Base-by-base conservation (phyloP, 495 filamentous ascomycete genomes). In the Aspergillus wentii region DNA sequence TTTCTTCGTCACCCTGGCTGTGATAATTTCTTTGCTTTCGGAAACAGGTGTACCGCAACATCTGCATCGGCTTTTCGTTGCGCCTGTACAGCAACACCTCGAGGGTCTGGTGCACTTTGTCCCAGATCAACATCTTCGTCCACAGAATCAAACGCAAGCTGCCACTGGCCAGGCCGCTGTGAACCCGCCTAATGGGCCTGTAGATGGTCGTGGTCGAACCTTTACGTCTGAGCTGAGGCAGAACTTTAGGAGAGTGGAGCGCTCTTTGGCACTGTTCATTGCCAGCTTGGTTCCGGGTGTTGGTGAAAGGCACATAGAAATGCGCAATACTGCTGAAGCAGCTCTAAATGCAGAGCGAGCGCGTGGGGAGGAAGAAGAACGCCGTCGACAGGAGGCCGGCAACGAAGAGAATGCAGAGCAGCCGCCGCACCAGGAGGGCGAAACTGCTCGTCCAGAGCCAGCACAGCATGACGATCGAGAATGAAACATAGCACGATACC, bases 271-370 rank as follows among this genome's bases (percentile, higher is more conserved):
- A 10, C 65, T 95, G 20, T 91, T 95, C 49, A 57, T 95, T 23
- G 87, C 88, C 5, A 92, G 85, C 61, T 65, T 95, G 35, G 78
- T 87, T 19, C 89, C 89, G 0, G 89, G 89, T 6, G 71, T 95
- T 10, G 86, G 88, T 1, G 89, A 95, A 58, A 64, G 86, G 30
- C 84, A 92, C 51, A 86, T 94, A 30, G 71, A 74, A 41, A 81
- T 78, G 23, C 69, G 80, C 25, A 81, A 84, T 49, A 77, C 71
- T 3, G 76, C 78, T 6, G 80, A 79, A 46, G 70, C 65, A 16
- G 72, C 68, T 18, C 69, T 70, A 30, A 64, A 76, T 50, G 72
- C 68, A 23, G 71, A 71, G 37, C 66, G 60, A 7, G 72, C 42
- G 42, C 54, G 60, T 28, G 66, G 54, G 34, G 68, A 59, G 40